A percentile compares a stretch with the other conserved stretches of the same genome.
phyloP scores from a whole-genome alignment of 768 basidiomycete species.

The Melanogaster broomeanus region DNA sequence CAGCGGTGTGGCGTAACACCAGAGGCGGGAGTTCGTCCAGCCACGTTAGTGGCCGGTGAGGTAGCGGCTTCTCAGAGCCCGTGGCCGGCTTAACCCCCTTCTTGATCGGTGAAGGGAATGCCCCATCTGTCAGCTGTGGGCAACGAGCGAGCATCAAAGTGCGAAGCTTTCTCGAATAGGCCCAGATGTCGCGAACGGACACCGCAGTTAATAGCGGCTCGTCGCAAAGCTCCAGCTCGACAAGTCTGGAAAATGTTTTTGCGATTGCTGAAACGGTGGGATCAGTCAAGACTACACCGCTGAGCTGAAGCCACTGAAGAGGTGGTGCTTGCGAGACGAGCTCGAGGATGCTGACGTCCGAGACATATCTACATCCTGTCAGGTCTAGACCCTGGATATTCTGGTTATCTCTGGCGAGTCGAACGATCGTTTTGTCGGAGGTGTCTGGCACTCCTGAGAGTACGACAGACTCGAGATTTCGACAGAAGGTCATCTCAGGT shows the following conservation, averaged over 20 bases:
- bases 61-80: conserved; percentile 49
- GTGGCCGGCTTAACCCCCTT: conserved; percentile 30
- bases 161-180: conserved; percentile 75
- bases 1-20: conserved; percentile 62
- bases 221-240: conserved; percentile 79
- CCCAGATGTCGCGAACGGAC: conserved; percentile 80
- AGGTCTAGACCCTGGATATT: conserved; percentile 78
- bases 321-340: conserved; percentile 67
- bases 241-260: conserved; percentile 70
- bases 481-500: conserved; percentile 54
- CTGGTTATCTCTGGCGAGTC: conserved; percentile 60
- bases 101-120: conserved; percentile 61
- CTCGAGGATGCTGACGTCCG: conserved; percentile 76
- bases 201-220: conserved; percentile 67
- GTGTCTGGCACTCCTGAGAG: conserved; percentile 68
- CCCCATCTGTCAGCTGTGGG: conserved; percentile 71
- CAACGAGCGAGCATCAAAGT: conserved; percentile 80
- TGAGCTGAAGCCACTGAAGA: conserved; percentile 75
- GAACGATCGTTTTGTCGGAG: conserved; percentile 67
- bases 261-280: conserved; percentile 67
- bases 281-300: conserved; percentile 64
- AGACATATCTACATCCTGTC: conserved; percentile 70
- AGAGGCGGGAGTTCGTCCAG: conserved; percentile 64
- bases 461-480: conserved; percentile 66
- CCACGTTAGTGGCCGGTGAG: conserved; percentile 59